Base-by-base conservation (phyloP, 768 basidiomycete genomes). In the Kwoniella newhampshirensis region DNA sequence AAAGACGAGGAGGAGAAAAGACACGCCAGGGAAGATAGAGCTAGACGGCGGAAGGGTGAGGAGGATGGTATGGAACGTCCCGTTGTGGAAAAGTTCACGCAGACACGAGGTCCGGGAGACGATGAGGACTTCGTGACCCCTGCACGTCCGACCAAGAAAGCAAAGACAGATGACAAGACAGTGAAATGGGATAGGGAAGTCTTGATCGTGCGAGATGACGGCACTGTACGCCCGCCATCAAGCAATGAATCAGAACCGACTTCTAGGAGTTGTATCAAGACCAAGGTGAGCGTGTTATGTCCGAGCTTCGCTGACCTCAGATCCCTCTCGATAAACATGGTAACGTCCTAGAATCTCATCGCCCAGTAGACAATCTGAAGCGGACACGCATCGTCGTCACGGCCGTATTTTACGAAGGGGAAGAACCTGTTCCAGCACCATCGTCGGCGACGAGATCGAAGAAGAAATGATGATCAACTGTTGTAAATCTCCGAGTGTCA, bases 141-240 rank as follows among this genome's bases (percentile, higher is more conserved):
- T 4, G 25, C 26, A 23, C 30, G 73, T 54, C 63, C 70, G n/a
- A 30, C 36, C 15, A 75, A 75, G 44, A 48, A 61, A 45, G 37
- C 44, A 7, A 64, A 66, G 58, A 64, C 27, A 46, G 47, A 41
- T 59, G 69, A 48, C 20, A 74, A 63, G 48, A 45, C 35, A 7
- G 71, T 78, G 9, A 64, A 56, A 37, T 78, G 76, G 75, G 74
- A 78, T 51, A 75, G 66, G 43, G 71, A 68, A 2, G 46, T 78
- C 39, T 62, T 75, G 17, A 46, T 75, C 45, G 67, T 71, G n/a
- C 43, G 68, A 17, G 70, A 70, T 50, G 58, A 63, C 35, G 67
- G 64, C 18, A 44, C 45, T 9, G 20, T 42, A 7, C 20, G 46
- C 17, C 39, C 49, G 1, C 17, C 56, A 15, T 56, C 51, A 21